Evolutionary conservation across 139 green algal genomes (phyloP).

Genomic region (Spirogloea muscicola): DNA sequence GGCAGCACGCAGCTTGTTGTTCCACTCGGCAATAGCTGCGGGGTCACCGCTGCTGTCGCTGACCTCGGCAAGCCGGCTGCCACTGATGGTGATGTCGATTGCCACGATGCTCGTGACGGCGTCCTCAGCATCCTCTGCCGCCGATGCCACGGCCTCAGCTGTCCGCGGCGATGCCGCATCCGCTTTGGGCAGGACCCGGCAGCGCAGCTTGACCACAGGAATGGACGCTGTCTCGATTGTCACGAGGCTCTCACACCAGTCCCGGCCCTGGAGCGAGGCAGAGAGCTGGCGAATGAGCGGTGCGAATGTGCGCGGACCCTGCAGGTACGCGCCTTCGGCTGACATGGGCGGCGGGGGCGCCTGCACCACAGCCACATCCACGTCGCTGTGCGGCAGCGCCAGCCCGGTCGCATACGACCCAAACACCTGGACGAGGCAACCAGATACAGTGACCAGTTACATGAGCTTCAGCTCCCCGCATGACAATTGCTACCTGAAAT

Average conservation of each 20-base stretch:
- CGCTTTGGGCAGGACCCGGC: neutral
- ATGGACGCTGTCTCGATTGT: conserved; percentile 42
- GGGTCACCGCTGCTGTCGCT: neutral
- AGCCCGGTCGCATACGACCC: conserved; percentile 41
- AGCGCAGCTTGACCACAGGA: conserved; percentile 35
- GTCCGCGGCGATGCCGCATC: neutral
- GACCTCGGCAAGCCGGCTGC: neutral
- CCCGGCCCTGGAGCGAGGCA: neutral
- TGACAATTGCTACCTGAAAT: no score
- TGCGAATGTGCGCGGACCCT: neutral
- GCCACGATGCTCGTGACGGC: neutral
- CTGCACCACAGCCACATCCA: conserved; percentile 34
- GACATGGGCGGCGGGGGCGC: conserved; percentile 19
- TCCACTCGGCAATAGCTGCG: neutral
- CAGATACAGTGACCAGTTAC: no score
- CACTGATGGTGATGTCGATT: conserved; percentile 15
- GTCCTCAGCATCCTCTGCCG: neutral
- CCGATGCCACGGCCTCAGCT: neutral
- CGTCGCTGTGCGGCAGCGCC: conserved; percentile 33
- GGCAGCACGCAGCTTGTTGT: conserved; percentile 13
- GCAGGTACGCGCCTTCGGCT: neutral
- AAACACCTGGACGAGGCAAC: no score
- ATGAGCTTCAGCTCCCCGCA: no score
- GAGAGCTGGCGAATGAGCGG: conserved; percentile 27
- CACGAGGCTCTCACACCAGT: conserved; percentile 23